Evolutionary conservation across 257 asterid species (phyloP).

Genomic region (Rehmannia glutinosa): DNA sequence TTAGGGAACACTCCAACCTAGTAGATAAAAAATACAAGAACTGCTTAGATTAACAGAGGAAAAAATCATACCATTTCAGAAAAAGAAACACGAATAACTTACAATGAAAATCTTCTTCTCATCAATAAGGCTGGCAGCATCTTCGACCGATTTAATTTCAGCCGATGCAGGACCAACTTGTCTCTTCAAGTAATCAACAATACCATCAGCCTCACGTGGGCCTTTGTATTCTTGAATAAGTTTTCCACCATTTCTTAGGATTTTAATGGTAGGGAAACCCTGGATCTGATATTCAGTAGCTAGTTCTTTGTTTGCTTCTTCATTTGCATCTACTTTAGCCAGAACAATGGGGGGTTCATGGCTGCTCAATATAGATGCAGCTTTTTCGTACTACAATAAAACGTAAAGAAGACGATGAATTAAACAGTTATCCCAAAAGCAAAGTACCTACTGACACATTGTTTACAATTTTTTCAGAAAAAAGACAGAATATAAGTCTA

Average conservation of each 20-base stretch:
- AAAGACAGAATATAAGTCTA: not conserved
- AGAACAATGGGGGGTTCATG: constrained; percentile 66
- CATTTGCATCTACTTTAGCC: constrained; percentile 76
- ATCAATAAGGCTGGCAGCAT: constrained; percentile 40
- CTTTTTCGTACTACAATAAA: constrained; percentile 61
- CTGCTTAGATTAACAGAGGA: not conserved
- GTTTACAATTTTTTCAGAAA: not conserved
- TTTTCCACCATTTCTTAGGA: constrained; percentile 73
- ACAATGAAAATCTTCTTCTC: constrained; percentile 58
- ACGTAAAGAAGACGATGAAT: not conserved
- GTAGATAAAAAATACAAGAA: not conserved
- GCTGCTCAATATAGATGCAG: constrained; percentile 63
- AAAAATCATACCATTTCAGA: not conserved
- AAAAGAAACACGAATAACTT: constrained; percentile 20
- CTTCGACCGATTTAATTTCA: constrained; percentile 65
- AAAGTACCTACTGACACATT: not conserved
- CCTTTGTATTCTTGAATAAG: constrained; percentile 62
- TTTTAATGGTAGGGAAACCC: constrained; percentile 82
- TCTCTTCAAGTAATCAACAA: constrained; percentile 59
- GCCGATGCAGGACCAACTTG: constrained; percentile 82
- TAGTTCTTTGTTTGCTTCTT: constrained; percentile 45
- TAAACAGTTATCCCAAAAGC: not conserved
- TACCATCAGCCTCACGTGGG: constrained; percentile 86
- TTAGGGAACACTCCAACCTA: constrained; percentile 78
- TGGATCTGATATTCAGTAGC: constrained; percentile 54